Evolutionary conservation across 495 filamentous ascomycete species (phyloP), one percentile per base, ranked within the genome.

Genomic region (Lasiosphaeria miniovina): DNA sequence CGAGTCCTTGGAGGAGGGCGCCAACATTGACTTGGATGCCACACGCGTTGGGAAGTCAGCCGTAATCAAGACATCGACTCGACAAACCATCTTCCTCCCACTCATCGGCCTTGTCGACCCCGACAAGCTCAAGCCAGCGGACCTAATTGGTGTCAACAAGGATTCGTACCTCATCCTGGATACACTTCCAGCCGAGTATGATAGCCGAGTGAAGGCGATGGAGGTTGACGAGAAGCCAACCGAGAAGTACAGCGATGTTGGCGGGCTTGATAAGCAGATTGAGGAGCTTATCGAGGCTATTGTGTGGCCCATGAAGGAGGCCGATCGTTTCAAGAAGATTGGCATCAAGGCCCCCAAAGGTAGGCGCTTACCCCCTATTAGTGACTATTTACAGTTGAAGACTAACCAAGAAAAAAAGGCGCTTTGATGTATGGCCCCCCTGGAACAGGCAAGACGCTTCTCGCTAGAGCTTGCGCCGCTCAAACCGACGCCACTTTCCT

Each of bases 341-440:
- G 94, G 94, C 61, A 98, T 99, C 80, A 99, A 99, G 80, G 92
- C 94, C n/a, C 94, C 94, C 7, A 99, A 99, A 75, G 94, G 94
- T 97, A 85, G 24, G 31, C 48, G 24, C 46, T 8, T 40, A 6
- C 8, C 5, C 2, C 7, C 11, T 12, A 4, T 35, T 38, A 12
- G 0, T 50, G 17, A 49, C 33, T 17, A 38, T 35, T 48, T 5
- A 32, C 8, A 9, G 12, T 2, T 38, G 35, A 6, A 35, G 32
- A 36, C 60, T 64, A 40, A 61, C 57, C 9, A 7, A 5, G 0
- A 3, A 33, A 24, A 24, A 36, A 61, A 96, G 91, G 93, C 76
- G 93, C 92, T 61, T 77, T 99, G 48, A 99, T 99, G 94, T 99
- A 99, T 74, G 94, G 94, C 10, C 94, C 94, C 63, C 94, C 94